A percentile compares a stretch with the other conserved stretches of the same genome.
Evolutionary conservation across 768 basidiomycete genomes (phyloP).

Genomic region (Trametes coccinea): DNA sequence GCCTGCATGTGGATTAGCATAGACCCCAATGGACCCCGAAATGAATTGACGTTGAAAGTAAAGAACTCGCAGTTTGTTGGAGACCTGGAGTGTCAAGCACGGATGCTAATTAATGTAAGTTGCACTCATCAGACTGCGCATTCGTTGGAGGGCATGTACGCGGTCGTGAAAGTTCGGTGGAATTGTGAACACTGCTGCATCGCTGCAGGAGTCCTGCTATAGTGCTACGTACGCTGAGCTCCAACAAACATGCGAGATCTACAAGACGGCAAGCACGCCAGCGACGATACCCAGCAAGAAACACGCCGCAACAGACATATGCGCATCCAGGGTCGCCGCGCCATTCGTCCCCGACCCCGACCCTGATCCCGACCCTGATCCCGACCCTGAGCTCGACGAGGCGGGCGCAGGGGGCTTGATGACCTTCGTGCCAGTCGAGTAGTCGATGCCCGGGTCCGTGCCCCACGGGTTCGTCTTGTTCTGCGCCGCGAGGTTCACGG

Average conservation of each 20-base stretch:
- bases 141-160: no score
- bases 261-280: neutral
- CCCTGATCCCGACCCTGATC: neutral
- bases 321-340: neutral
- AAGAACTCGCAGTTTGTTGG: neutral
- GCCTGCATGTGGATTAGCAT: constrained; percentile 4
- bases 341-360: neutral
- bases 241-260: neutral
- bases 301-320: constrained; percentile 3
- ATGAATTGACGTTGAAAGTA: constrained; percentile 3
- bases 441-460: constrained; percentile 22
- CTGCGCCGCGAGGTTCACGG: constrained; percentile 42
- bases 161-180: no score
- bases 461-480: constrained; percentile 29
- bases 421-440: constrained; percentile 19
- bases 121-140: no score
- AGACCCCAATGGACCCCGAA: constrained; percentile 1
- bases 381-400: neutral
- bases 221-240: no score
- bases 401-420: constrained; percentile 8
- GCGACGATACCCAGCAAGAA: constrained; percentile 5
- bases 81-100: no score
- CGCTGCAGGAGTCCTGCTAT: no score
- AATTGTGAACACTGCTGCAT: no score
- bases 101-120: no score